Conservation (phyloP, 2,329 filamentous ascomycete species). For the Elsinoe arachidis region DNA sequence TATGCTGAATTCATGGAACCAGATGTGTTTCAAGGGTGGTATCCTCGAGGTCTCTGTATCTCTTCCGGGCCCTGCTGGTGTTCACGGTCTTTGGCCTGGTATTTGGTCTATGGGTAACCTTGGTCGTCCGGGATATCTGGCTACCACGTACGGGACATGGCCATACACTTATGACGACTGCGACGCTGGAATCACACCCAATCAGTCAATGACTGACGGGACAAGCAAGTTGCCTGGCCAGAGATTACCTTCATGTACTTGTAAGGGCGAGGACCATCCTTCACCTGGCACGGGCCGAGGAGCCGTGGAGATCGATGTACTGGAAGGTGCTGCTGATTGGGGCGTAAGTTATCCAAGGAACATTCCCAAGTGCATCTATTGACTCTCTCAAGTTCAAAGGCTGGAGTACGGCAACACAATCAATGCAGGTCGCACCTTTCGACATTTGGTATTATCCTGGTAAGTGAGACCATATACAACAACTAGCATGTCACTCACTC, state of each 20-base stretch:
- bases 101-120: slow-evolving; percentile 71
- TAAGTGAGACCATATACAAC: slow-evolving; percentile 24
- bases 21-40: slow-evolving; percentile 63
- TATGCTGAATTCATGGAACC: slow-evolving; percentile 70
- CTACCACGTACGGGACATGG: slow-evolving; percentile 65
- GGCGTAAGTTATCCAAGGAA: background rate
- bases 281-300: slow-evolving; percentile 55
- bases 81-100: slow-evolving; percentile 64
- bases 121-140: slow-evolving; percentile 58
- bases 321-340: slow-evolving; percentile 43
- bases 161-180: slow-evolving; percentile 66
- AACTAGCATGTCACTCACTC: background rate
- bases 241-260: slow-evolving; percentile 61
- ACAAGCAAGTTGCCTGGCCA: slow-evolving; percentile 61
- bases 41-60: slow-evolving; percentile 63
- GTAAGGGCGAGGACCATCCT: slow-evolving; percentile 55
- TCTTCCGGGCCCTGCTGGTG: slow-evolving; percentile 57
- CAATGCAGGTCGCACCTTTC: slow-evolving; percentile 59
- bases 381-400: background rate
- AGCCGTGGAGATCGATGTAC: slow-evolving; percentile 62
- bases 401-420: slow-evolving; percentile 49
- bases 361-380: background rate
- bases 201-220: slow-evolving; percentile 60
- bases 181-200: slow-evolving; percentile 62
- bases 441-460: slow-evolving; percentile 62